Percentiles rank a stretch among this genome's conserved stretches.
phyloP scores from a whole-genome alignment of 1,284 basidiomycete genomes.

The Ustilago xerochloae region DNA sequence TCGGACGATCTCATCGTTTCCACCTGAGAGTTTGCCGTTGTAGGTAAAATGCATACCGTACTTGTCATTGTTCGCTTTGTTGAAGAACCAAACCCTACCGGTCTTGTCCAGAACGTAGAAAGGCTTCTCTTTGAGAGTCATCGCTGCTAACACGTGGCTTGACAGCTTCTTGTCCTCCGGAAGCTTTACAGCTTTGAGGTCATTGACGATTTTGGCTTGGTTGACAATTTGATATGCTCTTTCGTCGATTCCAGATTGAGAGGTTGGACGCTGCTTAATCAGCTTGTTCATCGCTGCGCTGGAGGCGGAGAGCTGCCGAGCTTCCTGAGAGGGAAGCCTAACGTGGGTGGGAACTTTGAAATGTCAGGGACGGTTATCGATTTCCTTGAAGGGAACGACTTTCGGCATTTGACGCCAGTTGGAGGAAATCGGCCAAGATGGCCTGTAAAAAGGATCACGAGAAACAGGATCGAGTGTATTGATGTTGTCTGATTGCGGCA shows the following conservation, averaged over 20 bases:
- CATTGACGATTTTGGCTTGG: background rate
- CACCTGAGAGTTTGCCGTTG: background rate
- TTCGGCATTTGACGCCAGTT: too few species aligned
- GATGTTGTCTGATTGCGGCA: too few species aligned
- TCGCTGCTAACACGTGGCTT: slow-evolving; percentile 2
- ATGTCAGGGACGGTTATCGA: background rate
- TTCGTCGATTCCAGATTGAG: background rate
- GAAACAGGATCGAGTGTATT: too few species aligned
- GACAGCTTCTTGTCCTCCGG: background rate
- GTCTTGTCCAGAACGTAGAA: slow-evolving; percentile 4
- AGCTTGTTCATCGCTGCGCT: slow-evolving; percentile 2
- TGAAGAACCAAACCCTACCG: slow-evolving; percentile 11
- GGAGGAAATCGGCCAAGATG: too few species aligned
- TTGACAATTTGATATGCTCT: background rate
- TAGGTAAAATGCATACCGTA: background rate
- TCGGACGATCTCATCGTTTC: background rate
- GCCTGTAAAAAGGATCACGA: too few species aligned
- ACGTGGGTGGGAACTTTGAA: background rate
- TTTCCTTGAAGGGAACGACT: background rate
- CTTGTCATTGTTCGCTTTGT: background rate
- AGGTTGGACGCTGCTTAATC: slow-evolving; percentile 1
- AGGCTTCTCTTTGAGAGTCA: slow-evolving; percentile 1
- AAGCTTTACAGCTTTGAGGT: background rate
- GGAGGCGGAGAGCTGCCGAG: background rate
- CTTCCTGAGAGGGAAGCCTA: too few species aligned